These are phyloP conservation scores for Henckelia pumila DNA, from an alignment of 257 asterid species.

Conservation along the genomic window DNA sequence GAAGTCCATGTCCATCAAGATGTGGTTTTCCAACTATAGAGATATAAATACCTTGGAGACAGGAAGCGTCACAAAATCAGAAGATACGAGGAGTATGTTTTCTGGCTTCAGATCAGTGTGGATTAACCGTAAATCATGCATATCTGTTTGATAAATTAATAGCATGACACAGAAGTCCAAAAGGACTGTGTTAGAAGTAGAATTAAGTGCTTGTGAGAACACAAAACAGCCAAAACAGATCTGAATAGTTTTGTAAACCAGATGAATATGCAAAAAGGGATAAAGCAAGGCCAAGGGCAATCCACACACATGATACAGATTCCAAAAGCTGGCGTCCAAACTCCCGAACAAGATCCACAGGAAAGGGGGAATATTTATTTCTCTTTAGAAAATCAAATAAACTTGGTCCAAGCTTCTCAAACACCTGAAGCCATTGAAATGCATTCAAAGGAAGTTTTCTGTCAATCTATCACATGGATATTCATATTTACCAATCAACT, in stretches of 20 bases:
- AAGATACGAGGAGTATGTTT: slow-evolving; percentile 55
- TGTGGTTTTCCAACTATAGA: slow-evolving; percentile 31
- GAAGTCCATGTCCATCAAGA: slow-evolving; percentile 24
- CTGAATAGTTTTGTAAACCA: slow-evolving; percentile 29
- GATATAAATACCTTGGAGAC: slow-evolving; percentile 46
- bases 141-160: slow-evolving; percentile 38
- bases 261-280: slow-evolving; percentile 30
- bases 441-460: slow-evolving; percentile 43
- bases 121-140: slow-evolving; percentile 54
- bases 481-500: slow-evolving; percentile 28
- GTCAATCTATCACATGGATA: slow-evolving; percentile 41
- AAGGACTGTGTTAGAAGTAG: slow-evolving; percentile 23
- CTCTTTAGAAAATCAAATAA: slow-evolving; percentile 64
- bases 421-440: slow-evolving; percentile 59
- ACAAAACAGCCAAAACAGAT: slow-evolving; percentile 23
- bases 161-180: slow-evolving; percentile 21
- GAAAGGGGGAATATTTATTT: slow-evolving; percentile 50
- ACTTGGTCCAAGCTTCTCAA: slow-evolving; percentile 76
- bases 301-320: slow-evolving; percentile 68
- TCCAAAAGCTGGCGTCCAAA: slow-evolving; percentile 71
- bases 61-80: slow-evolving; percentile 54
- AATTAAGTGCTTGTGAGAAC: slow-evolving; percentile 24
- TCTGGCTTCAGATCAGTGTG: slow-evolving; percentile 68
- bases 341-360: slow-evolving; percentile 64
- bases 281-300: slow-evolving; percentile 38